These are phyloP conservation scores for Ustilago tritici DNA, from an alignment of 1,284 basidiomycete species.

Conservation along the genomic window DNA sequence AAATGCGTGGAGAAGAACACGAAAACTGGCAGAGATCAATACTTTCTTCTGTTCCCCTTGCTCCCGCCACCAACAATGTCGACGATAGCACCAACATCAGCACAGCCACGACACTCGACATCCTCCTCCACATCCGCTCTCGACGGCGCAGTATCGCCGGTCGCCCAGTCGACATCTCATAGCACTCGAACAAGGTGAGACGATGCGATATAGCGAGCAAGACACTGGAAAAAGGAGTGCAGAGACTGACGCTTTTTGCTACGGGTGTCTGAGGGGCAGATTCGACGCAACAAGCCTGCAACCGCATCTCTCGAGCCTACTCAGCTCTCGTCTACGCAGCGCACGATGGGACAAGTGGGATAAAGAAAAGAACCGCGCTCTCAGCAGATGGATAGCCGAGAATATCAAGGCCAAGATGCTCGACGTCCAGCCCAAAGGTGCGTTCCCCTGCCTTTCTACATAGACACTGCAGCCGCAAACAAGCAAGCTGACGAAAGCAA, in stretches of 20 bases:
- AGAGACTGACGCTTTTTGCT: neutral
- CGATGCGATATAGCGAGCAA: too few relatives aligned
- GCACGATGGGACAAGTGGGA: conserved; percentile 51
- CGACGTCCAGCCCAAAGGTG: conserved; percentile 54
- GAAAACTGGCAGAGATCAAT: neutral
- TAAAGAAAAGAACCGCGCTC: conserved; percentile 43
- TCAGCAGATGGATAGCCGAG: conserved; percentile 51
- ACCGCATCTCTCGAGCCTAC: conserved; percentile 27
- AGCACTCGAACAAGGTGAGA: conserved; percentile 28
- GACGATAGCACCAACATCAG: conserved; percentile 11
- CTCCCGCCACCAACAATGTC: conserved; percentile 3
- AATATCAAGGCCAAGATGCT: conserved; percentile 53
- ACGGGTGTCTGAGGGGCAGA: conserved; percentile 9
- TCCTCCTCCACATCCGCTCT: conserved; percentile 12
- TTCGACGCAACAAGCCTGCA: conserved; percentile 44
- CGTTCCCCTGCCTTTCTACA: neutral
- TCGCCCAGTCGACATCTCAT: conserved; percentile 10
- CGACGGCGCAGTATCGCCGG: conserved; percentile 23
- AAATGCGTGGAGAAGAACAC: conserved; percentile 1
- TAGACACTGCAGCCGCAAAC: neutral
- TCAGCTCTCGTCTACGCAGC: conserved; percentile 22
- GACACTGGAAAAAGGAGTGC: too few relatives aligned
- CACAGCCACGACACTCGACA: conserved; percentile 13
- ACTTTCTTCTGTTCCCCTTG: conserved; percentile 4
- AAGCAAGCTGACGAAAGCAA: neutral